These are phyloP conservation scores for Lepiota brunneoincarnata DNA, from an alignment of 768 basidiomycete genomes.

Conservation along the genomic window DNA sequence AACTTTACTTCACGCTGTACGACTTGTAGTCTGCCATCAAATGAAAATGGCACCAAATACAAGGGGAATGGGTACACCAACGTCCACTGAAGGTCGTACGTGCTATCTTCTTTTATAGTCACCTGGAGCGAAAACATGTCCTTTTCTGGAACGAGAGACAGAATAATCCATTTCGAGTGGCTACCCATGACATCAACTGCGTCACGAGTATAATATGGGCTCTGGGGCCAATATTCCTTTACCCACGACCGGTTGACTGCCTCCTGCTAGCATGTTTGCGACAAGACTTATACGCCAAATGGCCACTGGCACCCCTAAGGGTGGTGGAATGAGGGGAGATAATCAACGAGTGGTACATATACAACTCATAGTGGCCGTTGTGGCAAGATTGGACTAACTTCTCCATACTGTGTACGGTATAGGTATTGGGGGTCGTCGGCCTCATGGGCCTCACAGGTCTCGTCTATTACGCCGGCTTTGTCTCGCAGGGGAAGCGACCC, in stretches of 20 bases:
- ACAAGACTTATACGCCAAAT: conserved; percentile 10
- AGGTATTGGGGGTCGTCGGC: conserved; percentile 5
- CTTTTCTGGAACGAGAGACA: no score
- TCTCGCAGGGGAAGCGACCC: not conserved
- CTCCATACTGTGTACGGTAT: not conserved
- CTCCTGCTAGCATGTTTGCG: conserved; percentile 2
- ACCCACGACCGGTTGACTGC: not conserved
- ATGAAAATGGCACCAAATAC: no score
- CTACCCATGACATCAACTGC: no score
- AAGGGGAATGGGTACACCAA: no score
- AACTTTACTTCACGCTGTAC: no score
- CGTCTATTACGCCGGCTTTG: conserved; percentile 8
- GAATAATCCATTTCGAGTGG: no score
- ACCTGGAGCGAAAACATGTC: no score
- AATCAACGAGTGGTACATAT: conserved; percentile 7
- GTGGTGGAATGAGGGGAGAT: conserved; percentile 5
- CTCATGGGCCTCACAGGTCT: conserved; percentile 7
- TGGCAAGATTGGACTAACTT: not conserved
- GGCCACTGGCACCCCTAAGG: conserved; percentile 8
- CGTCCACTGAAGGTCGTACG: no score
- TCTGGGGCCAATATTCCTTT: not conserved
- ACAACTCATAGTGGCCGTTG: no score
- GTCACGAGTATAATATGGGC: no score
- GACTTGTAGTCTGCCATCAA: no score
- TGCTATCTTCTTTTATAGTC: no score